Base-by-base conservation (phyloP, 176 grass and related monocot species). In the Lolium perenne region DNA sequence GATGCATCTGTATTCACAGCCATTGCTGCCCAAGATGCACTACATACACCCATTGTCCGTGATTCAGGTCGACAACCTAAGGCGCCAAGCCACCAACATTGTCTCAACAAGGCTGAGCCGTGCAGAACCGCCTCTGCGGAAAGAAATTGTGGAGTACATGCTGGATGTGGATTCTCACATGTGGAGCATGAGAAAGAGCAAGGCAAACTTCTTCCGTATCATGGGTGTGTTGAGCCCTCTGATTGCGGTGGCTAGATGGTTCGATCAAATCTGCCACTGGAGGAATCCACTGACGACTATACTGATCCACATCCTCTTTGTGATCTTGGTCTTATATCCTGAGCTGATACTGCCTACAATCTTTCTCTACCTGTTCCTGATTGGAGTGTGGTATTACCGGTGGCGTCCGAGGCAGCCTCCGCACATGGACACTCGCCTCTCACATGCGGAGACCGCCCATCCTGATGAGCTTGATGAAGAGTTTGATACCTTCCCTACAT, bases 161-260 rank as follows among this genome's bases (percentile, higher is more conserved):
- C 81, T 93, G 61, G 92, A 93, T n/a, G 88, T 93, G 74, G 92
- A 87, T 82, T 93, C 86, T 6, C 92, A 93, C 78, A 93, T 91
- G 92, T 93, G 92, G 92, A 93, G 92, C 79, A 93, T 93, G 92
- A 54, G 92, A 76, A 93, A 87, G 86, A 93, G 92, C 92, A 93
- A 93, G 71, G 92, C 92, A 0, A 93, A 93, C 53, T 93, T 93
- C 41, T 88, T 86, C 58, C 89, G 92, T n/a, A 93, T 93, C 18
- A 90, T 88, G 92, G 59, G 79, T 77, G 92, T 93, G 45, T 68
- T 93, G 53, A 66, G 85, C 67, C 85, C 88, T 60, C 12, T 93
- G 78, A 76, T 93, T 77, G 48, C 86, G 3, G 88, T 90, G 53
- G 79, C 85, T 41, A 93, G 47, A 43, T 93, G 92, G 92, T 88